Conservation (phyloP, 768 basidiomycete genomes). For the Lentinula sp. region DNA sequence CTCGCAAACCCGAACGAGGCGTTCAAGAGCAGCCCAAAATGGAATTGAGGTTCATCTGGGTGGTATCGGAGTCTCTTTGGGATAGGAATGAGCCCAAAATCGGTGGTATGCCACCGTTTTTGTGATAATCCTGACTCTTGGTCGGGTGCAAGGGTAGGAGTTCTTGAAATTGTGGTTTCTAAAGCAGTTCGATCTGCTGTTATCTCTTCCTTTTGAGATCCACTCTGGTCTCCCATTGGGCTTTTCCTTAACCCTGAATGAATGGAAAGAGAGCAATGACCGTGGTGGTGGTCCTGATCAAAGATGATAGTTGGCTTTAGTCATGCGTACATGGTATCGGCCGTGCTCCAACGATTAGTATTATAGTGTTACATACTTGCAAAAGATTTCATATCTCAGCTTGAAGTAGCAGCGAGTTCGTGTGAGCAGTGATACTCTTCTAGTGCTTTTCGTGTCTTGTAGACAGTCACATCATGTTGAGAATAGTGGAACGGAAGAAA, state of each 20-base stretch:
- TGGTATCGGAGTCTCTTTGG: conserved; percentile 50
- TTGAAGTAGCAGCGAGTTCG: too few relatives aligned
- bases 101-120: conserved; percentile 23
- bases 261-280: too few relatives aligned
- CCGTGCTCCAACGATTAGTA: too few relatives aligned
- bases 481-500: too few relatives aligned
- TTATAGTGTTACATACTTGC: too few relatives aligned
- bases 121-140: background rate
- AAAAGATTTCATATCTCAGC: too few relatives aligned
- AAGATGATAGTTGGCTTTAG: too few relatives aligned
- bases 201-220: background rate
- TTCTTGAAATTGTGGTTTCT: background rate
- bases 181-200: background rate
- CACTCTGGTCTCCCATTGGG: background rate
- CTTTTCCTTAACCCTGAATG: background rate
- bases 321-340: too few relatives aligned
- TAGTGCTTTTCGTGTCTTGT: too few relatives aligned
- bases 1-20: conserved; percentile 57
- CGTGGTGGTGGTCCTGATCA: too few relatives aligned
- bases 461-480: too few relatives aligned
- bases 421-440: too few relatives aligned
- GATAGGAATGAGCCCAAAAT: conserved; percentile 63
- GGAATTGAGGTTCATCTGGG: conserved; percentile 36
- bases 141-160: background rate
- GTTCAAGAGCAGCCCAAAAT: conserved; percentile 51